phyloP scores from a whole-genome alignment of 1,139 yeast species.

The Saccharomycopsis hybrid region DNA sequence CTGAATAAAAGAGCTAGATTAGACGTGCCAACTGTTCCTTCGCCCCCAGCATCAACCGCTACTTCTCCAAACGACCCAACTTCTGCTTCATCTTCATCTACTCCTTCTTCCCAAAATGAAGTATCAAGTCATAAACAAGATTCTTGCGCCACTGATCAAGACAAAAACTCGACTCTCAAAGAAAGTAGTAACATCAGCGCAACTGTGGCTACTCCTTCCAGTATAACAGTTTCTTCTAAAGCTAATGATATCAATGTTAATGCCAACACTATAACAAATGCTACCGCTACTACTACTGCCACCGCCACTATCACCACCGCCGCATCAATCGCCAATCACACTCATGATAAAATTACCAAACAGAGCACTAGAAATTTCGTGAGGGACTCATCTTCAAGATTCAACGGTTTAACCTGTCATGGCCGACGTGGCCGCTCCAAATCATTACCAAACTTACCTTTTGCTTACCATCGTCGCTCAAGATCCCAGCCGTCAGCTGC shows the following conservation, averaged over 20 bases:
- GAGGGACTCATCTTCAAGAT: not conserved
- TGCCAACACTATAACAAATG: not conserved
- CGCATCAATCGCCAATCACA: too few relatives aligned
- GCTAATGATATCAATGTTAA: too few relatives aligned
- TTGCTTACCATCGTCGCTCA: conserved; percentile 29
- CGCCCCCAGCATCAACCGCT: conserved; percentile 7
- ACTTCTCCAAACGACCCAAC: not conserved
- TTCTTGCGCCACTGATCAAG: too few relatives aligned
- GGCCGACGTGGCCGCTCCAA: conserved; percentile 27
- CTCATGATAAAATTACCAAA: not conserved
- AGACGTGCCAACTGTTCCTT: conserved; percentile 26
- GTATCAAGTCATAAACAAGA: too few relatives aligned
- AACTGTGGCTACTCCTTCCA: too few relatives aligned
- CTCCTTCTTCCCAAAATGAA: too few relatives aligned
- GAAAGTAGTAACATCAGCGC: too few relatives aligned
- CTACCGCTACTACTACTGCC: not conserved
- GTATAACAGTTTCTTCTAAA: too few relatives aligned
- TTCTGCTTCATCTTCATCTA: not conserved
- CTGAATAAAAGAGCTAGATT: conserved; percentile 31
- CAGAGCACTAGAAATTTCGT: not conserved
- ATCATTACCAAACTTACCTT: conserved; percentile 33
- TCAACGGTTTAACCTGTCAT: not conserved
- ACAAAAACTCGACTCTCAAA: too few relatives aligned
- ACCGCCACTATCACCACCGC: not conserved
- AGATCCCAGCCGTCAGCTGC: conserved; percentile 18